A percentile compares a stretch with the other conserved stretches of the same genome.
Evolutionary conservation across 441 rosid species (phyloP).

Genomic region (Croton laevigatus): DNA sequence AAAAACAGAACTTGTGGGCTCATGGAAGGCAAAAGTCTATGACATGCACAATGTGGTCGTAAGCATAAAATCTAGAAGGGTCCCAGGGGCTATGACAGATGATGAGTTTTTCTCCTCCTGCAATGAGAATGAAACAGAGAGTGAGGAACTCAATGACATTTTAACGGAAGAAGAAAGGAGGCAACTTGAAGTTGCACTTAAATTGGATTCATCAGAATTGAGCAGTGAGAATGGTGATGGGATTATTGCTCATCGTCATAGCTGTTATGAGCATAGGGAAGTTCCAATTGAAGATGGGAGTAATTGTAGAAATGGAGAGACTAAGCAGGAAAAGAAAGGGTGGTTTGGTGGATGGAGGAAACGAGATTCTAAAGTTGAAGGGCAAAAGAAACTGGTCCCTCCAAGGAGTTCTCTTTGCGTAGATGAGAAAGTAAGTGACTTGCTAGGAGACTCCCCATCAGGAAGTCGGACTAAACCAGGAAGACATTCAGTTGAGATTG

Average conservation of each 20-base stretch:
- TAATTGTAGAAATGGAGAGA: conserved; percentile 44
- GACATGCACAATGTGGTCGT: conserved; percentile 97
- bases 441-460: conserved; percentile 65
- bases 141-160: conserved; percentile 68
- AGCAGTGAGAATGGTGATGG: conserved; percentile 51
- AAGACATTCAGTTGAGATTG: conserved; percentile 83
- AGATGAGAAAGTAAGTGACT: conserved; percentile 84
- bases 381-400: conserved; percentile 52
- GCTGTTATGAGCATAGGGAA: conserved; percentile 80
- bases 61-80: conserved; percentile 85
- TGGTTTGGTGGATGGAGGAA: conserved; percentile 99
- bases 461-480: conserved; percentile 65
- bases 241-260: conserved; percentile 58
- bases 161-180: conserved; percentile 86
- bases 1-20: conserved; percentile 82
- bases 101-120: conserved; percentile 70
- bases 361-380: conserved; percentile 63
- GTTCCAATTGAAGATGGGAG: conserved; percentile 58
- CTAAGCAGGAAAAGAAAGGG: conserved; percentile 80
- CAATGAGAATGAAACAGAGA: conserved; percentile 71
- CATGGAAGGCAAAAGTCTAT: conserved; percentile 91
- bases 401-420: conserved; percentile 83
- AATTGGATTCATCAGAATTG: conserved; percentile 65
- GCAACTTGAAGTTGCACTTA: conserved; percentile 86
- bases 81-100: conserved; percentile 96